Evolutionary conservation across 2,329 filamentous ascomycete species (phyloP).

Genomic region (Colletotrichum magnum): DNA sequence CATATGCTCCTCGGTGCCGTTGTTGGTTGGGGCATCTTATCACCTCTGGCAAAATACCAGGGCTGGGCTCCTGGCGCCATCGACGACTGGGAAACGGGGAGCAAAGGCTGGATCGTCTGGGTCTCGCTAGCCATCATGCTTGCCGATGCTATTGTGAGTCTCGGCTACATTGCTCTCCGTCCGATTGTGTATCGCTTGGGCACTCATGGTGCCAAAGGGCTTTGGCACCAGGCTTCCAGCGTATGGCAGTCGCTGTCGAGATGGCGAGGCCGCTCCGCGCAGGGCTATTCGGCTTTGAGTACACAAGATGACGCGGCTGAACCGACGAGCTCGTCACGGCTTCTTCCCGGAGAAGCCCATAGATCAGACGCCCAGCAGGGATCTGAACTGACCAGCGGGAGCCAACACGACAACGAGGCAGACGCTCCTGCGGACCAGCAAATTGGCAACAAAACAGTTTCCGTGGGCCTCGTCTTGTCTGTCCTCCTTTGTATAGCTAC

Average conservation of each 20-base stretch:
- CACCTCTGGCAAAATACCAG: constrained; percentile 85
- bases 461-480: constrained; percentile 82
- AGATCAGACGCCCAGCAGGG: not conserved
- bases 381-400: not conserved
- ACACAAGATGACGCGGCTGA: constrained; percentile 26
- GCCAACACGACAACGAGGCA: constrained; percentile 73
- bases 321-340: constrained; percentile 16
- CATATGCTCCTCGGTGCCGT: constrained; percentile 95
- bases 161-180: constrained; percentile 81
- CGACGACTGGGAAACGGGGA: constrained; percentile 90
- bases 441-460: constrained; percentile 79
- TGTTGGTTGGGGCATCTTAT: constrained; percentile 91
- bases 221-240: constrained; percentile 6
- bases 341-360: constrained; percentile 10
- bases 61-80: constrained; percentile 94
- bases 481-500: constrained; percentile 84
- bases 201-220: not conserved
- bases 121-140: constrained; percentile 97
- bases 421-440: constrained; percentile 90
- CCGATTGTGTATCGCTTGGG: constrained; percentile 59
- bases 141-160: constrained; percentile 89
- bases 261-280: not conserved
- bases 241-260: constrained; percentile 2
- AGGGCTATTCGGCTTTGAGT: constrained; percentile 25
- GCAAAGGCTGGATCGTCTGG: constrained; percentile 99